Evolutionary conservation across 2,329 filamentous ascomycete genomes (phyloP).

Genomic region (Penicillium concentricum): DNA sequence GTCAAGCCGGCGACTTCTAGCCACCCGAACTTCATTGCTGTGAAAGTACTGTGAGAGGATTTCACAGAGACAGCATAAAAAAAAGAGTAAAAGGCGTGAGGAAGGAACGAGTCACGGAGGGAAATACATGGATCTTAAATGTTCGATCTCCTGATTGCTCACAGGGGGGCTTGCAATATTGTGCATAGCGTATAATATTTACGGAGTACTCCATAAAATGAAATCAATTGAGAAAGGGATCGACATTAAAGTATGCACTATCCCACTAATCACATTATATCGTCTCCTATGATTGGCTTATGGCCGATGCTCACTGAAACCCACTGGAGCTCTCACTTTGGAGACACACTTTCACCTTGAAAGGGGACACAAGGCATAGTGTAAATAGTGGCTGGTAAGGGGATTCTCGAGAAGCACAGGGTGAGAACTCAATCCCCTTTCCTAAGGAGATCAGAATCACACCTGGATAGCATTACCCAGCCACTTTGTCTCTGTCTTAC

Average conservation of each 20-base stretch:
- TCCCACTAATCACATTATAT: background rate
- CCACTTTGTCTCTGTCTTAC: background rate
- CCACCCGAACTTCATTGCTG: slow-evolving; percentile 38
- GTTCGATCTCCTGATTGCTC: background rate
- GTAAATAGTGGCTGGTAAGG: slow-evolving; percentile 1
- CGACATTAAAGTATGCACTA: slow-evolving; percentile 1
- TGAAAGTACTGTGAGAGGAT: background rate
- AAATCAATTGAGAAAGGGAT: slow-evolving; percentile 4
- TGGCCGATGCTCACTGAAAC: background rate
- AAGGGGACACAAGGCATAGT: background rate
- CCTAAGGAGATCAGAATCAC: background rate
- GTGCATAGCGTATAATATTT: background rate
- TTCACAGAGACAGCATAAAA: background rate
- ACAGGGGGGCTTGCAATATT: slow-evolving; percentile 3
- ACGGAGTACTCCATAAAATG: background rate
- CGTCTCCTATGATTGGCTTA: background rate
- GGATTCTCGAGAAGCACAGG: background rate
- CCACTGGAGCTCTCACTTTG: background rate
- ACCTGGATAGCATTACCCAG: background rate
- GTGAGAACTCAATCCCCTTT: background rate
- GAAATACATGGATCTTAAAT: slow-evolving; percentile 1
- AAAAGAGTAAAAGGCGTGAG: background rate
- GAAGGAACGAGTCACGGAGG: background rate
- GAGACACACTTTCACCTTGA: background rate
- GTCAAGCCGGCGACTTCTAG: slow-evolving; percentile 33